Evolutionary conservation across 129 eudicot genomes (phyloP).

Genomic region (Arctium minus): DNA sequence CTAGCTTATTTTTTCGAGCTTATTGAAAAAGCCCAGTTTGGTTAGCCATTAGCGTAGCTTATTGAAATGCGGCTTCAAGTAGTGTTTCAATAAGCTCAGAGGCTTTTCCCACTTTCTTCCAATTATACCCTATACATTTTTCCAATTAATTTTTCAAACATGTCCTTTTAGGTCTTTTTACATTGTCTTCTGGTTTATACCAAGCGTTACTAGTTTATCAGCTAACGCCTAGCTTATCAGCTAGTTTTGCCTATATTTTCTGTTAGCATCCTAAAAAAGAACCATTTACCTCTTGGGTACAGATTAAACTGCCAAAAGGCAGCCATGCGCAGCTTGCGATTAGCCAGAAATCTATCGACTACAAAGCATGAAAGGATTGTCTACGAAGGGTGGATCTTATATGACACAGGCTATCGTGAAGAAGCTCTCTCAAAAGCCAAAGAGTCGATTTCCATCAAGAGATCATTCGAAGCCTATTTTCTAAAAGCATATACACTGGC

Average conservation of each 20-base stretch:
- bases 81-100: neutral
- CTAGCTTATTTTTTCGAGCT: neutral
- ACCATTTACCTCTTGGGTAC: slow-evolving; percentile 2
- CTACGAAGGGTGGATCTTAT: slow-evolving; percentile 79
- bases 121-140: neutral
- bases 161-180: neutral
- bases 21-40: neutral
- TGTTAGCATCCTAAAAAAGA: neutral
- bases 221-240: too few relatives aligned
- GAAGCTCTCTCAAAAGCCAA: slow-evolving; percentile 74
- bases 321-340: slow-evolving; percentile 70
- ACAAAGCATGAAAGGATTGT: slow-evolving; percentile 60
- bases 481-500: slow-evolving; percentile 72
- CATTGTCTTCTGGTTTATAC: too few relatives aligned
- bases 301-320: slow-evolving; percentile 82
- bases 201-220: too few relatives aligned
- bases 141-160: neutral
- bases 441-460: slow-evolving; percentile 53
- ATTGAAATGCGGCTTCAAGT: neutral
- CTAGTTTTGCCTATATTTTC: too few relatives aligned
- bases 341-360: slow-evolving; percentile 58
- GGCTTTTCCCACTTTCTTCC: neutral
- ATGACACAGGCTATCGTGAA: slow-evolving; percentile 71
- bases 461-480: slow-evolving; percentile 79
- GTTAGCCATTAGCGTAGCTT: neutral